These are phyloP conservation scores for Fraxinus xanthoxyloides DNA, from an alignment of 305 asterid genomes.

Conservation along the genomic window DNA sequence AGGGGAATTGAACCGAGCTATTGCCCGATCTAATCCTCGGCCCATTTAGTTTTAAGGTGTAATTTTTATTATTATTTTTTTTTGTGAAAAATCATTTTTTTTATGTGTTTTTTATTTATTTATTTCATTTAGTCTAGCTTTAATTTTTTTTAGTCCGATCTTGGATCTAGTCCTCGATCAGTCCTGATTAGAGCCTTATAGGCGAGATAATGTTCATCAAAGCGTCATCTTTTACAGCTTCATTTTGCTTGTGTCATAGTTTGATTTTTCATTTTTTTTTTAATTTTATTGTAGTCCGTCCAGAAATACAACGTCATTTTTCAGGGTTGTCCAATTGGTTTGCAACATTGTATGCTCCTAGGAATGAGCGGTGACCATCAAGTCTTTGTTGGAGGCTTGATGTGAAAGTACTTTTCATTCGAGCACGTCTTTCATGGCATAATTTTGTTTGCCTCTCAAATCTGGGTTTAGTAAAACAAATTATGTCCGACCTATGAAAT, in stretches of 20 bases:
- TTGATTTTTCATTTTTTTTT: not conserved
- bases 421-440: not conserved
- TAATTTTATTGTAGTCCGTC: not conserved
- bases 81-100: too few species aligned
- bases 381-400: not conserved
- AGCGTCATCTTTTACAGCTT: not conserved
- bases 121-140: too few species aligned
- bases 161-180: too few species aligned
- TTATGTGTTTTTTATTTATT: too few species aligned
- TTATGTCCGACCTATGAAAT: too few species aligned
- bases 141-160: too few species aligned
- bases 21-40: too few species aligned
- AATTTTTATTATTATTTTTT: too few species aligned
- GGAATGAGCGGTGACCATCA: not conserved
- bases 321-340: not conserved
- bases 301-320: not conserved
- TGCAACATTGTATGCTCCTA: not conserved
- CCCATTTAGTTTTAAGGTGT: too few species aligned
- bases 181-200: not conserved
- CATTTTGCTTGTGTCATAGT: not conserved
- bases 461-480: not conserved
- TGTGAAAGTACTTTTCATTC: not conserved
- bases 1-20: too few species aligned
- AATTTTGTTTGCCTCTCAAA: not conserved
- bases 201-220: not conserved